Evolutionary conservation across 1,139 yeast species (phyloP), one percentile per base, ranked within the genome.

Genomic region (Debaryomycetaceae sp.): DNA sequence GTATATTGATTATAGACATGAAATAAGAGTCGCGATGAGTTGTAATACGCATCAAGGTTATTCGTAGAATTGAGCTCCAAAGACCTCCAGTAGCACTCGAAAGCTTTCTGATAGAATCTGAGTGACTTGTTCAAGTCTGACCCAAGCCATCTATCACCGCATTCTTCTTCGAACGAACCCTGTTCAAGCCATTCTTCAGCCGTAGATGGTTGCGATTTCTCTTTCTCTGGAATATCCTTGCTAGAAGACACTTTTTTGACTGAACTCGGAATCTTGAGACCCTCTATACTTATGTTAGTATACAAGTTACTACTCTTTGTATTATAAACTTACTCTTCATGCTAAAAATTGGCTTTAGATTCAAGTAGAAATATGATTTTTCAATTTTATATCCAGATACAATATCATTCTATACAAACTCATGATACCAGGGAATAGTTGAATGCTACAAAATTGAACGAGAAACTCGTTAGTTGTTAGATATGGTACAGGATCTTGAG

Each of bases 141-240:
- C 0, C 79, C 72, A 17, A 75, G 58, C 84, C 84, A 80, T 44
- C 84, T 59, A 51, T 80, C 85, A 0, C 83, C 85, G 8, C 76
- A 73, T 49, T 78, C 83, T 53, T 80, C 85, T 42, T 75, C 77
- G 8, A 60, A 59, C 1, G 78, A 64, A 0, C 78, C 84, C 45
- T 65, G 63, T 37, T 74, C 78, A n/a, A 76, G 62, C 36, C 52
- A 68, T n/a, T 75, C 81, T 24, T 74, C 79, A 1, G 70, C 65
- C 0, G 76, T 70, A 7, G 59, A 51, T 3, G 75, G 76, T 9
- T 30, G 24, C 8, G 31, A 27, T 27, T 7, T 8, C 11, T 27
- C 31, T 11, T 27, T 27, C 11, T 27, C 31, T 8, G 31, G 4
- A 7, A 27, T 27, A 27, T 27, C 11, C 11, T 27, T 27, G 31